phyloP scores from a whole-genome alignment of 306 rosid genomes.

The Lathyrus aphaca region DNA sequence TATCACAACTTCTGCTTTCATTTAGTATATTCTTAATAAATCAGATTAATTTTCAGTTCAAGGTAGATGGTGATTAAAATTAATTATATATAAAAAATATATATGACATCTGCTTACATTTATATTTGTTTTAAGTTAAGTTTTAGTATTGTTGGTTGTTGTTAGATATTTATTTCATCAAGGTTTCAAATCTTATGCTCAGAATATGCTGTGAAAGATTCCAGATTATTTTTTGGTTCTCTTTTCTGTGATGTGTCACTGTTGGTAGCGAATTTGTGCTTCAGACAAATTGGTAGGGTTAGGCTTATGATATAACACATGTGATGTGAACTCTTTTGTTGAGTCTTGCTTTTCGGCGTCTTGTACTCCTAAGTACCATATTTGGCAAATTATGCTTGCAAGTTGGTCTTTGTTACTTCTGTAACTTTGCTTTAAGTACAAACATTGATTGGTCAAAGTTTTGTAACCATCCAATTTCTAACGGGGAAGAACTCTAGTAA shows the following conservation, averaged over 20 bases:
- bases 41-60: neutral
- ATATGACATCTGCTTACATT: neutral
- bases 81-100: neutral
- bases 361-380: neutral
- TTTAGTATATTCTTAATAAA: neutral
- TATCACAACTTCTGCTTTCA: neutral
- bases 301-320: neutral
- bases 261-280: neutral
- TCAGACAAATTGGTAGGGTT: neutral
- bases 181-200: neutral
- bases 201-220: constrained; percentile 18
- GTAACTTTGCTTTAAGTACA: neutral
- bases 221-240: neutral
- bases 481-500: neutral
- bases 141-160: neutral
- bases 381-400: constrained; percentile 1
- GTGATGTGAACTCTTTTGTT: neutral
- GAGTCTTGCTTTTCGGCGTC: constrained; percentile 4
- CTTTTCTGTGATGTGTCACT: neutral
- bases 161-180: neutral
- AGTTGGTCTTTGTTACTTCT: neutral
- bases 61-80: neutral
- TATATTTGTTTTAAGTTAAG: neutral
- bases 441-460: neutral
- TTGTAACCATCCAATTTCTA: neutral